Base-by-base conservation (phyloP, 768 basidiomycete genomes). In the Suillus luteus region DNA sequence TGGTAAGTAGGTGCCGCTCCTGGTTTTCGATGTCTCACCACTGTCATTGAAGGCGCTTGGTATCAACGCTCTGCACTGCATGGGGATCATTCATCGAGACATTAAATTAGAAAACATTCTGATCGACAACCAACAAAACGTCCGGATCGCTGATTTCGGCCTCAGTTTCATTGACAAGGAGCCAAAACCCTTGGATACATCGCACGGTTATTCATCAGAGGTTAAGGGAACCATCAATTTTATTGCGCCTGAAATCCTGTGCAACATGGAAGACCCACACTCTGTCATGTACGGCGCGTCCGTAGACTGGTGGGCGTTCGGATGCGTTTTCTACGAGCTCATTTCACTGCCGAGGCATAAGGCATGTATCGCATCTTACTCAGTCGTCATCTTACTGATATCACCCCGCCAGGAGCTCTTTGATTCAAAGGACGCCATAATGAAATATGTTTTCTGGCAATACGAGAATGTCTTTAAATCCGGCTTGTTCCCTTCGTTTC, bases 101-200 rank as follows among this genome's bases (percentile, higher is more conserved):
- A 81, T 91, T 62, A 90, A 91, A 69, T 82, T 87, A 5, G 86
- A 86, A 76, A 90, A 91, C 64, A 81, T 91, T 49, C 80, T 91
- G n/a, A 77, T 90, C 59, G 81, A 82, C 64, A 65, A 63, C 8
- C 70, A 68, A 5, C 74, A 74, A 57, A 81, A 82, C 43, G 68
- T 82, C 24, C 76, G 77, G 31, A 79, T 83, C 17, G 71, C 76
- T 3, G 82, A 81, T 61, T 80, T 83, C 54, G 82, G 79, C 2
- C 72, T 77, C 10, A 71, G 78, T 5, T 75, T 75, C 38, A 51
- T 74, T 40, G 33, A 63, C 11, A 48, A 55, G 27, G 49, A 35
- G 5, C 49, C 49, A 4, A 24, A 49, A 1, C 61, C 70, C 35
- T 65, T 78, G 3, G 22, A 61, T 35, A 60, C 55, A 12, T 48